Percentiles rank a stretch among this genome's conserved stretches.
Conservation (phyloP, 768 basidiomycete genomes). For the Calocybe cyanea region DNA sequence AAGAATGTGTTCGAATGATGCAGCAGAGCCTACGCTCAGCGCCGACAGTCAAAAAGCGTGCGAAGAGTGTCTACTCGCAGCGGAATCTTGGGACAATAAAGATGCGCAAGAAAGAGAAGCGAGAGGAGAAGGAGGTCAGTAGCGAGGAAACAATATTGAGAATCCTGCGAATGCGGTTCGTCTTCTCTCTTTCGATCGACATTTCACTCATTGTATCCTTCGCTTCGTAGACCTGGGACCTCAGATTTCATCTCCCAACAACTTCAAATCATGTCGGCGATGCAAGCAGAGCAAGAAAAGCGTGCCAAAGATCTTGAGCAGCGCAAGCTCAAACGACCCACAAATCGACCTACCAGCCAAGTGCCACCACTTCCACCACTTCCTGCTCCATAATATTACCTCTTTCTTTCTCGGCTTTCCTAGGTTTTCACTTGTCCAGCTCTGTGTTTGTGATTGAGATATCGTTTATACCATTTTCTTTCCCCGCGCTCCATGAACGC, state of each 20-base stretch:
- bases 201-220: not conserved
- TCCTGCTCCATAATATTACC: conserved; percentile 18
- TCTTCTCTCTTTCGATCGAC: not conserved
- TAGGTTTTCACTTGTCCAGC: not conserved
- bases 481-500: too few species aligned
- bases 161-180: conserved; percentile 91
- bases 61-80: conserved; percentile 89
- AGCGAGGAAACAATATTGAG: conserved; percentile 91
- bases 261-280: conserved; percentile 72
- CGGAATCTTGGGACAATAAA: conserved; percentile 96
- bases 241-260: conserved; percentile 88
- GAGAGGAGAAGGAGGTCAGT: conserved; percentile 69
- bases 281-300: conserved; percentile 79
- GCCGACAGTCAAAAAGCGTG: conserved; percentile 79
- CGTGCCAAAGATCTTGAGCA: conserved; percentile 59
- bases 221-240: conserved; percentile 64
- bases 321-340: conserved; percentile 55
- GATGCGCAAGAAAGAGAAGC: conserved; percentile 90
- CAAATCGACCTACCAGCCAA: conserved; percentile 25
- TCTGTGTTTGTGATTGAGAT: too few species aligned
- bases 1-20: conserved; percentile 95
- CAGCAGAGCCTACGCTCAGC: conserved; percentile 77
- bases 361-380: conserved; percentile 37
- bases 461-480: too few species aligned
- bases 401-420: conserved; percentile 2